phyloP scores from a whole-genome alignment of 202 grass and related monocot genomes.

The Bolboschoenoplectus hybrid region DNA sequence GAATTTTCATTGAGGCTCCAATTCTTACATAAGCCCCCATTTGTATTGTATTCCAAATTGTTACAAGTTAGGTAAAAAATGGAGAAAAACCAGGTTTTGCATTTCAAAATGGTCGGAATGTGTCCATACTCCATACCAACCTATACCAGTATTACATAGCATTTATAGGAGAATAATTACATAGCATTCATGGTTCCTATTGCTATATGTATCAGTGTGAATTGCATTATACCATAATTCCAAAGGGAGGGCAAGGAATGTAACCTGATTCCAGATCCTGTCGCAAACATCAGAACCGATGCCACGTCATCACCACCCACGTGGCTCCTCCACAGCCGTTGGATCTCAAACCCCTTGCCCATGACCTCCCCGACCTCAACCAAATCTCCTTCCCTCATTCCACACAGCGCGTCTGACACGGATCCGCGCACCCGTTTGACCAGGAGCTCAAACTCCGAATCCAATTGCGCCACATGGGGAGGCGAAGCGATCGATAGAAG shows the following conservation, averaged over 20 bases:
- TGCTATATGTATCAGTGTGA: background rate
- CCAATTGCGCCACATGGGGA: conserved; percentile 21
- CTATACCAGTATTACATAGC: background rate
- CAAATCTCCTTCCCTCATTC: conserved; percentile 51
- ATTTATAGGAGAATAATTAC: background rate
- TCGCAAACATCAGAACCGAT: conserved; percentile 67
- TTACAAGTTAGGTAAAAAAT: background rate
- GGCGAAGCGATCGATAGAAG: conserved; percentile 80
- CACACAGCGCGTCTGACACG: conserved; percentile 56
- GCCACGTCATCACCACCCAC: conserved; percentile 22
- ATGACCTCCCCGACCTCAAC: conserved; percentile 62
- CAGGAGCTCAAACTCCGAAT: conserved; percentile 55
- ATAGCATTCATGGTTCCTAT: background rate
- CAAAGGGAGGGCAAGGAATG: background rate
- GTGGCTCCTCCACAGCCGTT: conserved; percentile 37
- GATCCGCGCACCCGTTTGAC: conserved; percentile 69
- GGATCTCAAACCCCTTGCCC: conserved; percentile 65
- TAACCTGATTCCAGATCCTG: conserved; percentile 85
- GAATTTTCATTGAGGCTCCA: background rate
- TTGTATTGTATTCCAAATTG: background rate
- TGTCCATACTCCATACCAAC: too few species aligned
- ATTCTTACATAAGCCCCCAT: conserved; percentile 21
- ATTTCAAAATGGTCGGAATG: background rate
- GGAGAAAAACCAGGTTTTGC: background rate
- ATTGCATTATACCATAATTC: background rate